These are phyloP conservation scores for Paraconiothyrium sp. DNA, from an alignment of 2,329 filamentous ascomycete genomes.

Conservation along the genomic window DNA sequence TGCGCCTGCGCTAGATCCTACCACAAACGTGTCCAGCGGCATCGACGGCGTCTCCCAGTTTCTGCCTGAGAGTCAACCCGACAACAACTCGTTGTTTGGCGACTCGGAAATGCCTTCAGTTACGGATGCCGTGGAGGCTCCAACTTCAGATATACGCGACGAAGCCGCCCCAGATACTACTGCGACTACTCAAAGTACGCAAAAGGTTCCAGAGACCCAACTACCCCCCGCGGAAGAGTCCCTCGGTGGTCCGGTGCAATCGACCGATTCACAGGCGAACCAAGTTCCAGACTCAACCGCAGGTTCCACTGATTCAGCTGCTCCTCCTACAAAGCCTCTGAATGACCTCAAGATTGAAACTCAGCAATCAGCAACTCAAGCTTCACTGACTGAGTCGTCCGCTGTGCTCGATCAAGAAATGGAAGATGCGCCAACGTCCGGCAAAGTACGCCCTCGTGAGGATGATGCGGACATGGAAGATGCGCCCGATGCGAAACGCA, in stretches of 20 bases:
- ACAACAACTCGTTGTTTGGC: slow-evolving; percentile 52
- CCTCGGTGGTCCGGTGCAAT: slow-evolving; percentile 3
- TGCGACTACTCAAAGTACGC: slow-evolving; percentile 33
- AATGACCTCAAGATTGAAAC: slow-evolving; percentile 44
- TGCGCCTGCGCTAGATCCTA: slow-evolving; percentile 48
- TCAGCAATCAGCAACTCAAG: slow-evolving; percentile 26
- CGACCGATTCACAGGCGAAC: slow-evolving; percentile 41
- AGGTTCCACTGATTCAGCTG: slow-evolving; percentile 20
- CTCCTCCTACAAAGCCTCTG: slow-evolving; percentile 45
- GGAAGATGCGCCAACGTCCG: slow-evolving; percentile 51
- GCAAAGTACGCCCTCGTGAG: slow-evolving; percentile 75
- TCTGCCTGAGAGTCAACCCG: slow-evolving; percentile 52
- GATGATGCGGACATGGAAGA: slow-evolving; percentile 70
- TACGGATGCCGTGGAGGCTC: slow-evolving; percentile 54
- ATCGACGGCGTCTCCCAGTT: slow-evolving; percentile 56
- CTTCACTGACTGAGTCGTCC: slow-evolving; percentile 33
- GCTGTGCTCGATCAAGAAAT: slow-evolving; percentile 45
- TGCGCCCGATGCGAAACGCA: slow-evolving; percentile 77
- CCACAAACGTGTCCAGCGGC: slow-evolving; percentile 54
- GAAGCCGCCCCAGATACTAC: slow-evolving; percentile 32
- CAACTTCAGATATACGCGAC: slow-evolving; percentile 48
- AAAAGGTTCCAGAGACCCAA: slow-evolving; percentile 44
- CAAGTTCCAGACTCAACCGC: slow-evolving; percentile 29
- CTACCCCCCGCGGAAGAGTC: slow-evolving; percentile 24
- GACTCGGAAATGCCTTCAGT: slow-evolving; percentile 43